These are phyloP conservation scores for Exserohilum turcica DNA, from an alignment of 2,329 filamentous ascomycete species.

Conservation along the genomic window DNA sequence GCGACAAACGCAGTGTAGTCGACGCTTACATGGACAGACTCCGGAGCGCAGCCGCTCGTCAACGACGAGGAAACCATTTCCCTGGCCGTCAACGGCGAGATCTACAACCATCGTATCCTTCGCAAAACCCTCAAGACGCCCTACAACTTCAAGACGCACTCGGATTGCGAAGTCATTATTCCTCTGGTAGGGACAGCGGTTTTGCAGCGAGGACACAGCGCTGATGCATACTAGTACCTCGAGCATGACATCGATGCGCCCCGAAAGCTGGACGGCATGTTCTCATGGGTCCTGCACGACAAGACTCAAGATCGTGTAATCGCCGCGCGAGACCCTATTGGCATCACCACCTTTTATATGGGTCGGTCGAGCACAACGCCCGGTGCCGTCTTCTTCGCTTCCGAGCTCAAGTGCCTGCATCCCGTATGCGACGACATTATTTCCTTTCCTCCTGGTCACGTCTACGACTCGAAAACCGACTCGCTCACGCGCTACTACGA, in stretches of 20 bases:
- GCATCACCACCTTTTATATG: slow-evolving; percentile 96
- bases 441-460: slow-evolving; percentile 90
- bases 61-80: slow-evolving; percentile 87
- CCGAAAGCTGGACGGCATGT: slow-evolving; percentile 97
- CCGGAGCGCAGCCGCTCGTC: slow-evolving; percentile 91
- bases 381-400: slow-evolving; percentile 90
- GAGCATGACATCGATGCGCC: slow-evolving; percentile 91
- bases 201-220: background rate
- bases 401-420: slow-evolving; percentile 91
- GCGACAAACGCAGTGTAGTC: slow-evolving; percentile 13
- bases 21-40: slow-evolving; percentile 64
- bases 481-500: slow-evolving; percentile 86
- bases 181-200: slow-evolving; percentile 71
- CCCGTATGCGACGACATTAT: slow-evolving; percentile 95
- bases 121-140: slow-evolving; percentile 81
- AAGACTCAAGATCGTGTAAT: slow-evolving; percentile 91
- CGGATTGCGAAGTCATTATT: slow-evolving; percentile 98
- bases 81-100: slow-evolving; percentile 97
- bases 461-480: slow-evolving; percentile 93
- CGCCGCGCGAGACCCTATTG: slow-evolving; percentile 94
- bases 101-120: slow-evolving; percentile 98
- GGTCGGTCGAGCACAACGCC: slow-evolving; percentile 83
- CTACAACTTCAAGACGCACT: slow-evolving; percentile 98
- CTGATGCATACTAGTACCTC: slow-evolving; percentile 69
- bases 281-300: slow-evolving; percentile 98